Evolutionary conservation across 768 basidiomycete genomes (phyloP), one percentile per base, ranked within the genome.

Genomic region (Favolaschia claudopus): DNA sequence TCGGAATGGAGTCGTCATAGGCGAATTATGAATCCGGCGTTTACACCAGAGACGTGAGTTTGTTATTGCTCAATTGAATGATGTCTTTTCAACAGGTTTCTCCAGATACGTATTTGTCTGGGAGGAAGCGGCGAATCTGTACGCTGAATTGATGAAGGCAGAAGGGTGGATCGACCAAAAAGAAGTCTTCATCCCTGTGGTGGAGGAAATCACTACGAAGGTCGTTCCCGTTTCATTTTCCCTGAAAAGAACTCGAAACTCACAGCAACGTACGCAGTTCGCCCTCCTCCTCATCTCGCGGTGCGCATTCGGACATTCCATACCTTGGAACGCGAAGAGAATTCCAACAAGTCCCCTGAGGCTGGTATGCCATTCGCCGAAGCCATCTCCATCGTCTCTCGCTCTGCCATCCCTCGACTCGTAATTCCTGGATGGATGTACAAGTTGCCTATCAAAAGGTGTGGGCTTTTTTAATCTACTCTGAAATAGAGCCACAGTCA

Each of bases 361-460:
- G 31, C 45, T 2, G 17, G 19, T 22, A 55, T 47, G 37, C 2
- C 34, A 4, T 33, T 55, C 2, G 28, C n/a, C 6, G 37, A 55
- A 8, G 56, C 67, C 9, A 40, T 70, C 22, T 17, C 49, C 2
- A 53, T 59, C 17, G 60, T 59, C 9, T 55, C 63, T 8, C 55
- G 44, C 3, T 38, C 55, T 17, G 37, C 44, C 14, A 56, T 70
- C 45, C 34, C 42, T 8, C 39, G 56, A 7, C 24, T 57, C 15
- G 43, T 67, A 12, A 48, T 51, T 5, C 69, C 69, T 0, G 58
- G 57, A 32, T 70, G 69, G 69, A 38, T 68, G n/a, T 43, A 58
- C 15, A 44, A 38, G 13, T 48, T 70, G 4, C 65, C 67, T 1
- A 55, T 69, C 32, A 55, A 50, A 43, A 63, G 47, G 69, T 70